A percentile compares a stretch with the other conserved stretches of the same genome.
Evolutionary conservation across 2,329 filamentous ascomycete genomes (phyloP).

Genomic region (Fusarium floridanum): DNA sequence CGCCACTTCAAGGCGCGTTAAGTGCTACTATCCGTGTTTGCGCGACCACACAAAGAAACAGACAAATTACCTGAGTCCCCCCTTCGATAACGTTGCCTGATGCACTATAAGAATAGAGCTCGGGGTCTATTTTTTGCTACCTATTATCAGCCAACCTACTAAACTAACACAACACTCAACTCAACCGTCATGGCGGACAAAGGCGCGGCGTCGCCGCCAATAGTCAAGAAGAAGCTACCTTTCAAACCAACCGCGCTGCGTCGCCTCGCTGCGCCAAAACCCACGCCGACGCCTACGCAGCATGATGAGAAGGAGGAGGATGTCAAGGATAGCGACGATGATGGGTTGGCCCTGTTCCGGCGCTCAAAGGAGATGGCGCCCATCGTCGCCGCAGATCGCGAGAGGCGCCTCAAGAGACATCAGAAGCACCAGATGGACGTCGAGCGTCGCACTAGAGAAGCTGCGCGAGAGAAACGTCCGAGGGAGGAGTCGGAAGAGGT

Average conservation of each 20-base stretch:
- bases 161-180: constrained; percentile 19
- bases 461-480: constrained; percentile 38
- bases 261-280: constrained; percentile 45
- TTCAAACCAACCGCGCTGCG: constrained; percentile 64
- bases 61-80: neutral
- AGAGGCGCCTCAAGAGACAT: constrained; percentile 47
- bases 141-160: neutral
- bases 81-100: neutral
- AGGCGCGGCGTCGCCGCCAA: constrained; percentile 42
- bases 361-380: constrained; percentile 64
- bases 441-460: constrained; percentile 28
- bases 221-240: constrained; percentile 58
- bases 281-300: constrained; percentile 23
- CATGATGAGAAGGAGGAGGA: constrained; percentile 23
- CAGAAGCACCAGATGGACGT: constrained; percentile 43
- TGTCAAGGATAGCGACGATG: constrained; percentile 43
- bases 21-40: constrained; percentile 23
- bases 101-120: constrained; percentile 8
- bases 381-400: constrained; percentile 57
- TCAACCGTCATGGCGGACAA: constrained; percentile 50
- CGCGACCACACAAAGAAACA: constrained; percentile 3
- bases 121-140: constrained; percentile 9
- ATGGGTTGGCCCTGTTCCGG: constrained; percentile 63
- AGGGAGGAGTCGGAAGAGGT: constrained; percentile 35
- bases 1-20: constrained; percentile 31